Conservation (phyloP, 441 rosid genomes). For the Erysimum pusillum region DNA sequence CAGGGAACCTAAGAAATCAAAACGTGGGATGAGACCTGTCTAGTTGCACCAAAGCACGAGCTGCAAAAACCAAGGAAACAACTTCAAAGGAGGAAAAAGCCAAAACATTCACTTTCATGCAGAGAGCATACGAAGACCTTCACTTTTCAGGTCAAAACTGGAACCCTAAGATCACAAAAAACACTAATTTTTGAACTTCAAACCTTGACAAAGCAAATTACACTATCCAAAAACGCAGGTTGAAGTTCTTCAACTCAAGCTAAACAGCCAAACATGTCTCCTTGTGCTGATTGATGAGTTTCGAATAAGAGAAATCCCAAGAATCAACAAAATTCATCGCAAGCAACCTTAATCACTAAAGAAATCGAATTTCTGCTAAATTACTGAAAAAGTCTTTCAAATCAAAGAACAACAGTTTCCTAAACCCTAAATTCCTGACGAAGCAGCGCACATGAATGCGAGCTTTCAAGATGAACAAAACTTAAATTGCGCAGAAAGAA, state of each 20-base stretch:
- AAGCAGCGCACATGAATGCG: conserved; percentile 20
- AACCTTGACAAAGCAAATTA: conserved; percentile 3
- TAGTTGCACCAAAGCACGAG: conserved; percentile 36
- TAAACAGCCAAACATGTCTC: conserved; percentile 8
- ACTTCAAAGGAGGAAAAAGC: conserved; percentile 9
- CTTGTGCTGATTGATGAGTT: conserved; percentile 6
- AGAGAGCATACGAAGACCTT: conserved; percentile 2
- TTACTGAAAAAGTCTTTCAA: neutral
- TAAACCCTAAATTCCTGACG: conserved; percentile 40
- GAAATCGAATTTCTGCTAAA: conserved; percentile 26
- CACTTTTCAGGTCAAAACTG: conserved; percentile 14
- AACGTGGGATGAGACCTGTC: conserved; percentile 19
- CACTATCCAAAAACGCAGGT: neutral
- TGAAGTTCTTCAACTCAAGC: conserved; percentile 29
- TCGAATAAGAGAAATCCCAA: conserved; percentile 13
- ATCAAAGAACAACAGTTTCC: conserved; percentile 3
- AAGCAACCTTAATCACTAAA: conserved; percentile 9
- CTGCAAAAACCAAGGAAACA: conserved; percentile 41
- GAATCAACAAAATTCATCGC: neutral
- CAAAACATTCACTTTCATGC: conserved; percentile 22
- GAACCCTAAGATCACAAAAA: conserved; percentile 4
- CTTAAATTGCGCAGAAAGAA: conserved; percentile 20
- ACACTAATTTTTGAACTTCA: neutral
- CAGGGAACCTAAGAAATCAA: conserved; percentile 31
- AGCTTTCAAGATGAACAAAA: conserved; percentile 41